These are phyloP conservation scores for Aspergillus vadensis DNA, from an alignment of 2,329 filamentous ascomycete species.

Conservation along the genomic window DNA sequence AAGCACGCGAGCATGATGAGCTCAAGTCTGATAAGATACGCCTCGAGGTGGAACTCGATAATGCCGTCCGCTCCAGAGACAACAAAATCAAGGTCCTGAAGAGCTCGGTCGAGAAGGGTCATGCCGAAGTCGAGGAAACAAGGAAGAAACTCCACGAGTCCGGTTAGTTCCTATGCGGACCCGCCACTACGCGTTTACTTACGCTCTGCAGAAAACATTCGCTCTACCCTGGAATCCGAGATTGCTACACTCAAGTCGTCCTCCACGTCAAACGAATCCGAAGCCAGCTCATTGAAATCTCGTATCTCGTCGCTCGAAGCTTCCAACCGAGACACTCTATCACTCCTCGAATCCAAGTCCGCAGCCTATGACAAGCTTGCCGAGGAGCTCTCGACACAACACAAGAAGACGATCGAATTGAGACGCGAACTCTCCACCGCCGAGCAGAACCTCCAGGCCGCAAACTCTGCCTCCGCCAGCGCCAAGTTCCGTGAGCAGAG, in stretches of 20 bases:
- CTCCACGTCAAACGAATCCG: constrained; percentile 65
- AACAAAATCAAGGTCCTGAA: constrained; percentile 81
- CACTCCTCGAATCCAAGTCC: constrained; percentile 86
- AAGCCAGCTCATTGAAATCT: constrained; percentile 73
- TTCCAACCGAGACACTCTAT: constrained; percentile 86
- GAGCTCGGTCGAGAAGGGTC: constrained; percentile 75
- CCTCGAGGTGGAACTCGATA: constrained; percentile 89
- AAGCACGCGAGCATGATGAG: constrained; percentile 79
- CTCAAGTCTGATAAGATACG: constrained; percentile 86
- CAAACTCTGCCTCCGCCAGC: constrained; percentile 75
- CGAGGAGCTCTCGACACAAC: constrained; percentile 82
- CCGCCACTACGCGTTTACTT: constrained; percentile 15
- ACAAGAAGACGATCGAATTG: constrained; percentile 82
- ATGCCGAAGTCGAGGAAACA: constrained; percentile 80
- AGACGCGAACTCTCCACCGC: constrained; percentile 78
- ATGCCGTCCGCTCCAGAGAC: constrained; percentile 80
- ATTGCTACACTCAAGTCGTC: constrained; percentile 76
- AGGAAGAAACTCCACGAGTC: constrained; percentile 79
- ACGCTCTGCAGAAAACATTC: constrained; percentile 65
- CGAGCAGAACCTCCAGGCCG: constrained; percentile 80
- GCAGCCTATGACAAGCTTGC: constrained; percentile 81
- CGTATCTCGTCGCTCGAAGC: constrained; percentile 86
- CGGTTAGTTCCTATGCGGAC: constrained; percentile 55
- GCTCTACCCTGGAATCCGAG: constrained; percentile 77
- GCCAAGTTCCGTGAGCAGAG: constrained; percentile 90